Evolutionary conservation across 2,329 filamentous ascomycete species (phyloP).

Genomic region (Colletotrichum euphorbiae): DNA sequence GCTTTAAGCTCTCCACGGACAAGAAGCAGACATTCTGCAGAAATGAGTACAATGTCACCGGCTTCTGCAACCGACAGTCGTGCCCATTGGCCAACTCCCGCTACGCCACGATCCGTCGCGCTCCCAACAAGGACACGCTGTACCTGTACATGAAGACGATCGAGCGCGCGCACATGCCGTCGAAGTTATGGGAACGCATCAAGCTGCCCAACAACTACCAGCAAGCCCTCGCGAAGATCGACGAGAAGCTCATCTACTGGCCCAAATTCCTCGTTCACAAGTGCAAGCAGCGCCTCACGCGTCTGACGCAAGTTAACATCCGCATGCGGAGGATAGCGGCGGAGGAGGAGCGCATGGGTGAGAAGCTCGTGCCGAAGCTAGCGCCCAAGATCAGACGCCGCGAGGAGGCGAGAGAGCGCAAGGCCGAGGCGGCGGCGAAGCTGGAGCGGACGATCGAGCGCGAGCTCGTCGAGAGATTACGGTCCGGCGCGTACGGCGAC

Average conservation of each 20-base stretch:
- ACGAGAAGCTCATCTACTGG: slow-evolving; percentile 89
- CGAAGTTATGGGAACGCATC: slow-evolving; percentile 94
- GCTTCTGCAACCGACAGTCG: slow-evolving; percentile 86
- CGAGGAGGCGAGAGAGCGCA: slow-evolving; percentile 80
- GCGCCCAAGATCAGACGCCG: slow-evolving; percentile 88
- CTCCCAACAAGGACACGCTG: slow-evolving; percentile 82
- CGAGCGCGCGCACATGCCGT: slow-evolving; percentile 87
- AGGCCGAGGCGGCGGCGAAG: slow-evolving; percentile 87
- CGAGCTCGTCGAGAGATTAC: slow-evolving; percentile 89
- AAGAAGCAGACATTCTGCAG: slow-evolving; percentile 94
- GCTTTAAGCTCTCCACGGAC: slow-evolving; percentile 90
- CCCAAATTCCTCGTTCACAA: slow-evolving; percentile 94
- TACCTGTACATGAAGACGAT: slow-evolving; percentile 98
- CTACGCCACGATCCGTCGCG: slow-evolving; percentile 90
- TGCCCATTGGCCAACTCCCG: slow-evolving; percentile 92
- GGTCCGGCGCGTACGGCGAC: slow-evolving; percentile 94
- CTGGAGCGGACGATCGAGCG: slow-evolving; percentile 95
- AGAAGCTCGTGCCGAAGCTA: slow-evolving; percentile 87
- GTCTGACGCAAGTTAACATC: slow-evolving; percentile 92
- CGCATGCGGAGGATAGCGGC: slow-evolving; percentile 82
- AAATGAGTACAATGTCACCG: slow-evolving; percentile 90
- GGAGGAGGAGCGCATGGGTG: slow-evolving; percentile 90
- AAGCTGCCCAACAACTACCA: slow-evolving; percentile 88
- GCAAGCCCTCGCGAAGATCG: slow-evolving; percentile 89
- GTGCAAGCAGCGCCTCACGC: slow-evolving; percentile 94